Evolutionary conservation across 495 filamentous ascomycete genomes (phyloP), one percentile per base, ranked within the genome.

Genomic region (Lophium mytilinum): DNA sequence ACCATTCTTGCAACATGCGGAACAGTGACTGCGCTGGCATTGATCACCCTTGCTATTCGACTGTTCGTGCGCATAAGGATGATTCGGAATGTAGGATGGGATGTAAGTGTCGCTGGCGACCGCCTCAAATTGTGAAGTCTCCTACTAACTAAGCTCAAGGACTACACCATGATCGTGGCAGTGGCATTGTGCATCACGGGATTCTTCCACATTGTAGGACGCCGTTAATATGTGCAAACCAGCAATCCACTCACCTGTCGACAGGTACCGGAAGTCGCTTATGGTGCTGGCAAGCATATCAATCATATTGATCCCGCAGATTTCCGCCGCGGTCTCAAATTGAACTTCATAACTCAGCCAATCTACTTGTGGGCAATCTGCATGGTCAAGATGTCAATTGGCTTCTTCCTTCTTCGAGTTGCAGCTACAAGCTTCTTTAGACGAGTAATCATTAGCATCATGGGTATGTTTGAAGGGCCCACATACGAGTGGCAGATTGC

Each of bases 381-480:
- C 37, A 3, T 57, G 6, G 56, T 70, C 37, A 70, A 70, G 56
- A 58, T 66, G 21, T 68, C 66, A 10, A 59, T 70, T 50, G 68
- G 66, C 4, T 64, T 66, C 43, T 70, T 70, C 52, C 55, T 70
- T 19, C 56, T 70, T 19, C 63, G 68, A 12, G 35, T 70, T n/a
- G 66, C 68, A 14, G 36, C 54, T 17, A 56, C 45, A 8, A 43
- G 52, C 12, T 60, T 57, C 35, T 64, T 59, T 33, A 42, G 61
- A 35, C 19, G 56, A 39, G 15, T 36, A 9, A 63, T 63, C 30
- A 58, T 55, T 19, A n/a, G 18, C 14, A 52, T 63, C n/a, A 63
- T 63, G 55, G 46, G 55, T 58, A 45, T 15, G 59, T 37, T 24
- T 18, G 14, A 42, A 37, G 9, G 37, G 1, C 7, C 18, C 19